Evolutionary conservation across 148 eudicot genomes (phyloP), one percentile per base, ranked within the genome.

Genomic region (Cornus kousa): DNA sequence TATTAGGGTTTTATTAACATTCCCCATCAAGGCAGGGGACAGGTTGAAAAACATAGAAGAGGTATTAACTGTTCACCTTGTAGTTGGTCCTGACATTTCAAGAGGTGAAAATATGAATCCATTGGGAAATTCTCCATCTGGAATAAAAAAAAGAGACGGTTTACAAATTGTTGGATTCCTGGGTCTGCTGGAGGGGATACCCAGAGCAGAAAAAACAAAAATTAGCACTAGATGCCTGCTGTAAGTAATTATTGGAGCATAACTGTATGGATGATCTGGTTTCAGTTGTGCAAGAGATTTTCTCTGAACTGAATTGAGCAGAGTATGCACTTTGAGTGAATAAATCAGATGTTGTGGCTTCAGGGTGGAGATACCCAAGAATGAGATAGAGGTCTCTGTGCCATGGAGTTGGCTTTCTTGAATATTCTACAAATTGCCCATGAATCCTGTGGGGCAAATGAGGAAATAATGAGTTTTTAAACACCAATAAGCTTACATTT

Each of bases 361-460:
- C 94, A 20, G 91, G 91, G 14, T 55, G 91, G 86, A 67, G 88
- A 78, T 39, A 83, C 74, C 95, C 98, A 94, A 0, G 93, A 85
- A 43, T 91, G 92, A 7, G 94, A 88, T 19, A 92, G 82, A 64
- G 87, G 91, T 82, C 97, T 80, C 48, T 91, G 91, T 76, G 95
- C 88, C 83, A 85, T 82, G 14, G 94, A 78, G 84, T 80, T 91
- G 5, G 93, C 84, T 79, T 95, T 95, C 91, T 95, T 95, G 87
- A 95, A 95, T 80, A 93, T 95, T 78, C 97, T 89, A 73, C 97
- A 95, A 8, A 95, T 93, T 28, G 95, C 97, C 98, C 97, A 93
- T 74, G 94, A 83, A 82, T 95, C 98, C 98, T 93, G 89, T 64
- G 72, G 22, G 17, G 32, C n/a, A 7, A 23, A 81, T 6, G 31